Evolutionary conservation across 108 stramenopile genomes (phyloP), one percentile per base, ranked within the genome.

Genomic region (Cyclotella distinguenda): DNA sequence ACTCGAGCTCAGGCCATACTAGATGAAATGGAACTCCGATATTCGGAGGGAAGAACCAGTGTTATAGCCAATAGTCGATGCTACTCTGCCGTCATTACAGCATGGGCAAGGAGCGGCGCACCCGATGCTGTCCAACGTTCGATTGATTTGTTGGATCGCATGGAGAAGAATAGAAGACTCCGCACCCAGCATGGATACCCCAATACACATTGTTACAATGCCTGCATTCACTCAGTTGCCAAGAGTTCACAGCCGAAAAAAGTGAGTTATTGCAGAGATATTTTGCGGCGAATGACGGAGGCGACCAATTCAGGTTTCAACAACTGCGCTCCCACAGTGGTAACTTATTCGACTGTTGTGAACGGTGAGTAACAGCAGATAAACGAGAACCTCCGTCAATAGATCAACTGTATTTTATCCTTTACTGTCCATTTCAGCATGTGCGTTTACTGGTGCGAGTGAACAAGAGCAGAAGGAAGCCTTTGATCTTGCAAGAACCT

Each of bases 41-140:
- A 84, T 66, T 22, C 62, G 3, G 54, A 58, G 9, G 88, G 88
- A 2, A 65, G 47, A 45, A 53, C 72, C n/a, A 43, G 62, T 22
- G 66, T 66, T 18, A 44, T 67, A 8, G 66, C 74, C 0, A 67
- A 74, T 44, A 62, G 60, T 34, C 51, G 66, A 23, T 74, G 68
- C 26, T 83, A 82, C 49, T 86, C 85, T 28, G 82, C 85, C 47
- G 77, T 84, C 7, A 86, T 89, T 25, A 85, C 84, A 36, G 86
- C 88, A 3, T 86, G 86, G 84, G 85, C 83, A 18, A 55, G 86
- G 13, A 86, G 84, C 50, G 73, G 71, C 33, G 64, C 70, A 21
- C 56, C 64, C 13, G 66, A 83, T 52, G 66, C 84, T 10, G 76
- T 84, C 12, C 38, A 83, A 15, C 61, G 72, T 27, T 60, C 85